Conservation (phyloP, 2,329 filamentous ascomycete genomes). For the Bipolaris oryzae region DNA sequence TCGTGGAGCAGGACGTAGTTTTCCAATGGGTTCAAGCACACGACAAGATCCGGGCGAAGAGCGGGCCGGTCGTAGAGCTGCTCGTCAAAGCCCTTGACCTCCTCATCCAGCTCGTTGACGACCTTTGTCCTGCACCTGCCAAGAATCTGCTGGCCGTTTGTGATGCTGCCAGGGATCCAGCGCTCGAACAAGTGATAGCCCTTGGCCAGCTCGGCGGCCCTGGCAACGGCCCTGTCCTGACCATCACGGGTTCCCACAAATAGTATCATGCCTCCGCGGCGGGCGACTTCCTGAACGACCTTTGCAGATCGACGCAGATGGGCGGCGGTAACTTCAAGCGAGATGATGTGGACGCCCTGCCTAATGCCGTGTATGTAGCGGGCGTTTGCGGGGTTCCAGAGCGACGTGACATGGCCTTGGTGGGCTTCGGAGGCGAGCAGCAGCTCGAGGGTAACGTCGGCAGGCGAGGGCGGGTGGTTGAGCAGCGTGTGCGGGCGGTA, state of each 20-base stretch:
- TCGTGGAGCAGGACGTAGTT: constrained; percentile 91
- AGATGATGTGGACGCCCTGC: constrained; percentile 90
- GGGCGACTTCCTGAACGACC: constrained; percentile 85
- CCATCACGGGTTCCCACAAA: constrained; percentile 88
- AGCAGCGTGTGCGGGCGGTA: constrained; percentile 73
- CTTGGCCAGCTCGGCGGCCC: constrained; percentile 75
- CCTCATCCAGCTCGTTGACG: constrained; percentile 74
- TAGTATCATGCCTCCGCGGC: constrained; percentile 80
- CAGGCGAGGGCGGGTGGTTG: constrained; percentile 72
- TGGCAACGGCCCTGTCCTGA: constrained; percentile 80
- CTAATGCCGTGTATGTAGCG: constrained; percentile 92
- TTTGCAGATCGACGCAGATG: constrained; percentile 92
- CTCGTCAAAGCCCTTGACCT: constrained; percentile 67
- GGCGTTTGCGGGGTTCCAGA: constrained; percentile 95
- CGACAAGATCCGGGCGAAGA: constrained; percentile 84
- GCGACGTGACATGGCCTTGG: constrained; percentile 85
- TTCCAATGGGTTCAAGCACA: constrained; percentile 90
- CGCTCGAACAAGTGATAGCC: constrained; percentile 90
- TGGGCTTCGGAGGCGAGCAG: constrained; percentile 61
- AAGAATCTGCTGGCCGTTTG: constrained; percentile 91
- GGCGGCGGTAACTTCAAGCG: constrained; percentile 84
- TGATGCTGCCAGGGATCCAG: constrained; percentile 91
- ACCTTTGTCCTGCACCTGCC: constrained; percentile 71
- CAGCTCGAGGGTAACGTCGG: constrained; percentile 87
- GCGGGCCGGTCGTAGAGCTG: constrained; percentile 68